Base-by-base conservation (phyloP, 768 basidiomycete species). In the Lentinula sp. region DNA sequence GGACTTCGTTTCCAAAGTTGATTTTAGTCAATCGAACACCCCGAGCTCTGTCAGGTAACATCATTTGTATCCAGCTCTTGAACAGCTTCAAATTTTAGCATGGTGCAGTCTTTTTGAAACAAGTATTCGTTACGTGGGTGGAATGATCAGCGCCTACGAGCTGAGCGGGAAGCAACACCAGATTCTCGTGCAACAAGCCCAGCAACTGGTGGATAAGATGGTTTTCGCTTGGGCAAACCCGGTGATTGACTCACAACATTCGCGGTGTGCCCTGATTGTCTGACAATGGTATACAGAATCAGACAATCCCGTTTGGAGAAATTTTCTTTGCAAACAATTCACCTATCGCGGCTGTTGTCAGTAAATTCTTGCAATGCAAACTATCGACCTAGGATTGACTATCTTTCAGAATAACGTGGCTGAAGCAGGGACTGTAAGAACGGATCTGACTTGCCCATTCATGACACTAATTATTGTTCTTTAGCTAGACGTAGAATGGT, bases 111-210 rank as follows among this genome's bases (percentile, higher is more conserved):
- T 83, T 13, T 84, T 84, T 66, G 83, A 84, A 67, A 80, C 81
- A 2, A 82, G 79, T 4, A 84, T 84, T 63, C 83, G 82, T 52
- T 81, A 78, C 48, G 68, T 84, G 18, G 83, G 74, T 2, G 79
- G 79, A 3, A 67, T 81, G 16, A 65, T 84, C 36, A 77, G 74
- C 57, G 76, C 81, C 6, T 84, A 79, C 63, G 80, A 84, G 62
- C 76, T 84, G 41, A 81, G 77, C 57, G 80, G 77, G 7, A 55
- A 73, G 56, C 60, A 78, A 35, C 69, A 80, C 48, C 67, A 68
- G 1, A 65, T 71, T 2, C 66, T 85, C 1, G 63, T 85, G 10
- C 66, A 77, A n/a, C 79, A 83, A 63, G 79, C 83, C 0, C 70
- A 79, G 64, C 61, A 78, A 52, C 69, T 81, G 13, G 75, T 77